Evolutionary conservation across 208 protist species (phyloP).

Genomic region (Naegleria fowleri): DNA sequence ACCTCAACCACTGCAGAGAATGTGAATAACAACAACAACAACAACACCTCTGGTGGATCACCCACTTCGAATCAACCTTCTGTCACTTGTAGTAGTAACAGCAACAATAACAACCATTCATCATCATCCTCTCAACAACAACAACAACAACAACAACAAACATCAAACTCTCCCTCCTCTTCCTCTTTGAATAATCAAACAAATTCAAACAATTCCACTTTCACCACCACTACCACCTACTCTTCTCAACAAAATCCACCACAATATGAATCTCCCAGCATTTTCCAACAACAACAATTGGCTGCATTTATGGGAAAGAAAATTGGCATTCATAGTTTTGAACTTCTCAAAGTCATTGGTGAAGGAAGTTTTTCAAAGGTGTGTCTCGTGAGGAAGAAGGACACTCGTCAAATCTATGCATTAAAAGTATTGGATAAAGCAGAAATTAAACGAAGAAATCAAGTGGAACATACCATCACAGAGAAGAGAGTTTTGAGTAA

Average conservation of each 20-base stretch:
- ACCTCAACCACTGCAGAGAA: background rate
- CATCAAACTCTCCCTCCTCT: background rate
- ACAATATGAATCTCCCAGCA: background rate
- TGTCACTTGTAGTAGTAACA: background rate
- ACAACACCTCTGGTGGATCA: too few relatives aligned
- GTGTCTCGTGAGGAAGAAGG: conserved; percentile 65
- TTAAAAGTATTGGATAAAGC: conserved; percentile 48
- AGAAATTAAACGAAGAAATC: conserved; percentile 20
- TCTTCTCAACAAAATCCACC: background rate
- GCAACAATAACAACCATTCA: background rate
- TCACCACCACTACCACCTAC: too few relatives aligned
- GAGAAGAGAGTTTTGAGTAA: conserved; percentile 36
- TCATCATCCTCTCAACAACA: background rate
- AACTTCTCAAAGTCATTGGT: conserved; percentile 75
- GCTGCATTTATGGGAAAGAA: background rate
- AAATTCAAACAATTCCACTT: too few relatives aligned
- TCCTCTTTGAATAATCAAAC: too few relatives aligned
- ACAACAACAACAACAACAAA: background rate
- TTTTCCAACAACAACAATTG: background rate
- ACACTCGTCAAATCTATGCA: conserved; percentile 47
- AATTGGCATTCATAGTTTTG: conserved; percentile 62
- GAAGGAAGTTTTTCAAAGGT: conserved; percentile 86
- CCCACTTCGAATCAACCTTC: background rate
- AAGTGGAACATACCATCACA: conserved; percentile 60
- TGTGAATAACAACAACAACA: too few relatives aligned